Base-by-base conservation (phyloP, 2,329 filamentous ascomycete species). In the Septoria linicola region DNA sequence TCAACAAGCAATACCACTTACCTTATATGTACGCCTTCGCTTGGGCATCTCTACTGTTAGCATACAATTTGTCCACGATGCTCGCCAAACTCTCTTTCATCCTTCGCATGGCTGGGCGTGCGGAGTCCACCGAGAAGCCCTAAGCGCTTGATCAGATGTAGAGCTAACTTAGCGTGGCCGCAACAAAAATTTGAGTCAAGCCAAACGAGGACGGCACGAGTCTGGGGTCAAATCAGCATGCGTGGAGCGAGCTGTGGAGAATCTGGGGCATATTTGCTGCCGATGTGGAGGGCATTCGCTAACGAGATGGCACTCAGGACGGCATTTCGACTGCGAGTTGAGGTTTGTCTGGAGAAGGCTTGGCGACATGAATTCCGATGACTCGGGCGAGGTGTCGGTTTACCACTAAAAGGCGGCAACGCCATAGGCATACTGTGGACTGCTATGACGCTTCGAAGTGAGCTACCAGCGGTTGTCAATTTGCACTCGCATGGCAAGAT, bases 41-140 rank as follows among this genome's bases (percentile, higher is more conserved):
- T 39, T 7, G 7, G 14, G 21, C 32, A 10, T 21, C 16, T 16
- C 16, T 16, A 11, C 34, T 47, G 44, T 47, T 34, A 47, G 44
- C 44, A 27, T n/a, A n/a, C n/a, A n/a, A n/a, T n/a, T n/a, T n/a
- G n/a, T n/a, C n/a, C n/a, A n/a, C n/a, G n/a, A n/a, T n/a, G 5
- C 23, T 16, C 39, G n/a, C 20, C 13, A 23, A 30, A 47, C 20
- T 17, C 20, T 8, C 30, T 16, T 14, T 14, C 21, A 40, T 31
- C 35, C 34, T 40, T 25, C 44, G 20, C 19, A 16, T 10, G 10
- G 35, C 35, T 19, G n/a, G 35, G n/a, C 20, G 25, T 31, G 19
- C 35, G 34, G 34, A 47, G 21, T 21, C 20, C 17, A 40, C 34
- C 44, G 44, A 25, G 35, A 47, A 47, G 44, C 35, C 44, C 34